phyloP scores from a whole-genome alignment of 2,329 filamentous ascomycete genomes.

The Clarireedia sp. region DNA sequence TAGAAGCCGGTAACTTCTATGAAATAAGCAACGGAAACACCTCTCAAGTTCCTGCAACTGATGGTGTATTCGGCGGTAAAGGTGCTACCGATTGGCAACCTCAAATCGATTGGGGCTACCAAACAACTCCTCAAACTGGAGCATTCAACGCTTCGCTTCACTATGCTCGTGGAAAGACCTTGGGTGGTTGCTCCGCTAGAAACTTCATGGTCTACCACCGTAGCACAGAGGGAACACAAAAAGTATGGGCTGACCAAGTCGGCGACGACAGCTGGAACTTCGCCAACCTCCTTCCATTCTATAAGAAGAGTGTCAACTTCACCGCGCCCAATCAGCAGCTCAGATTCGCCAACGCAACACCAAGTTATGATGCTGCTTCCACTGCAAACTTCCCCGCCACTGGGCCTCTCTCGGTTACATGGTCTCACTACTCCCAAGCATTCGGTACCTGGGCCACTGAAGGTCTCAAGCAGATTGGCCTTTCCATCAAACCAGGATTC shows the following conservation, averaged over 20 bases:
- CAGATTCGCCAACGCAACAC: constrained; percentile 25
- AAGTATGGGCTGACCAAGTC: constrained; percentile 36
- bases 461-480: constrained; percentile 33
- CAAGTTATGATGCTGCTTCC: constrained; percentile 18
- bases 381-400: constrained; percentile 26
- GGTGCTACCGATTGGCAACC: constrained; percentile 10
- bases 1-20: constrained; percentile 12
- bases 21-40: constrained; percentile 11
- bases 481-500: constrained; percentile 30
- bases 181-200: constrained; percentile 27
- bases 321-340: constrained; percentile 1
- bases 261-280: constrained; percentile 39
- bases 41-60: constrained; percentile 3
- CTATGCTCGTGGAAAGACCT: constrained; percentile 27
- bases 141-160: constrained; percentile 7
- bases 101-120: constrained; percentile 26
- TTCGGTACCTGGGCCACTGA: constrained; percentile 22
- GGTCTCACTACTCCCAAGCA: constrained; percentile 33
- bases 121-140: constrained; percentile 23
- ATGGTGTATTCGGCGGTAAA: neutral
- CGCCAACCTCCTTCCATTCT: constrained; percentile 38
- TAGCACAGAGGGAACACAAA: constrained; percentile 25
- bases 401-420: constrained; percentile 35
- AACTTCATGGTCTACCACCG: constrained; percentile 30
- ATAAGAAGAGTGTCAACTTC: constrained; percentile 22